Base-by-base conservation (phyloP, 768 basidiomycete species). In the Suillus weaverae region DNA sequence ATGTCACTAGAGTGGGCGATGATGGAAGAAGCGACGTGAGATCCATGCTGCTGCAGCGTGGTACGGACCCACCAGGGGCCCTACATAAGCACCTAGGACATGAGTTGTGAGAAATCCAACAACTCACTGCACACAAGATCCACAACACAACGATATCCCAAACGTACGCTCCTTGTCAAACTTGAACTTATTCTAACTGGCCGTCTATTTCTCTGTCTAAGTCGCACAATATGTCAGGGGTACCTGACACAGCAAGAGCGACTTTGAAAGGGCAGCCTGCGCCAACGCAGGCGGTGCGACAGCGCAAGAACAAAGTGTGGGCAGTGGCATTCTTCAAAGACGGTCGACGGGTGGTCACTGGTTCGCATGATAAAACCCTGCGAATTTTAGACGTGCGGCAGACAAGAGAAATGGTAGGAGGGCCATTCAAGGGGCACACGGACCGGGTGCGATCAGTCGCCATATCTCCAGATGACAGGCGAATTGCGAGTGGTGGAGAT, bases 261-360 rank as follows among this genome's bases (percentile, higher is more conserved):
- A 46, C n/a, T 26, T 32, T 22, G 11, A 5, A n/a, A n/a, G 32
- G 18, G 51, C 30, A 32, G 10, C 51, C 32, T 1, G 51, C 30
- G 32, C 51, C 18, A 20, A 33, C 2, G 18, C 32, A 1, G 18
- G 8, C 32, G 71, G 13, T 57, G 72, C 11, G 20, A 18, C 18
- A 20, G 51, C 74, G 76, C 16, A 74, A 72, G 5, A 69, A 74
- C 14, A 71, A 70, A 7, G 70, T 76, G 8, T 72, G 74, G 63
- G 72, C 72, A 51, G 70, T 77, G 39, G 72, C 72, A 8, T 74
- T 74, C 67, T 73, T 74, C 0, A 73, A 73, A 38, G 64, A 74
- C 46, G 69, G 71, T 41, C 67, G 66, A 11, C 67, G 53, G 46
- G 67, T 76, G 20, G 74, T 73, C 44, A 75, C 70, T 10, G 71